Evolutionary conservation across 305 asterid genomes (phyloP).

Genomic region (Fraxinus floribunda): DNA sequence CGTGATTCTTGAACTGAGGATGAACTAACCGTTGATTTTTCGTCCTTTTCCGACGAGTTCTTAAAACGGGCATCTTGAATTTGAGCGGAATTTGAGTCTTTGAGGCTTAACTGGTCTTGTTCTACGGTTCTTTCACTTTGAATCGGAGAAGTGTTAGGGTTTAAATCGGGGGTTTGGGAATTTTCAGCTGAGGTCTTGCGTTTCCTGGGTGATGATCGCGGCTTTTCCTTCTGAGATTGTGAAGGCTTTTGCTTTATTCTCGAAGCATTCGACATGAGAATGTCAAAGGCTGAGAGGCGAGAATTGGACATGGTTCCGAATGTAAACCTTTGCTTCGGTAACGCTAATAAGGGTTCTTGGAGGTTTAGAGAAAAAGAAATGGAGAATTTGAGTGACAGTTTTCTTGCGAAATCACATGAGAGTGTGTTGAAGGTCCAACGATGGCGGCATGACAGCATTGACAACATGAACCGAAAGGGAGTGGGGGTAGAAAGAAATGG

Average conservation of each 20-base stretch:
- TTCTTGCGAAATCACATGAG: neutral
- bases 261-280: constrained; percentile 37
- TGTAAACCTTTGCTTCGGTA: constrained; percentile 13
- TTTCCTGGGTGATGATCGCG: constrained; percentile 49
- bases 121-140: neutral
- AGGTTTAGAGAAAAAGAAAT: neutral
- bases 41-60: constrained; percentile 17
- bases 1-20: neutral
- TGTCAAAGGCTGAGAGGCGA: constrained; percentile 34
- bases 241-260: constrained; percentile 19
- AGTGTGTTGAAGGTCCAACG: neutral
- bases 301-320: constrained; percentile 31
- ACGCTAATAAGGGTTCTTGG: neutral
- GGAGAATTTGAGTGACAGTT: neutral
- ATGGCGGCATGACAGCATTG: constrained; percentile 23
- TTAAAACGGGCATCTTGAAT: constrained; percentile 11
- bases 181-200: constrained; percentile 38
- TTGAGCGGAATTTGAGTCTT: constrained; percentile 16
- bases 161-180: constrained; percentile 32
- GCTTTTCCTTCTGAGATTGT: neutral
- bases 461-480: constrained; percentile 20
- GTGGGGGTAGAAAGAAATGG: constrained; percentile 10
- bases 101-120: neutral
- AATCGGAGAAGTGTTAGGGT: constrained; percentile 21
- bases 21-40: neutral